Base-by-base conservation (phyloP, 306 rosid genomes). In the Abrus precatorius region DNA sequence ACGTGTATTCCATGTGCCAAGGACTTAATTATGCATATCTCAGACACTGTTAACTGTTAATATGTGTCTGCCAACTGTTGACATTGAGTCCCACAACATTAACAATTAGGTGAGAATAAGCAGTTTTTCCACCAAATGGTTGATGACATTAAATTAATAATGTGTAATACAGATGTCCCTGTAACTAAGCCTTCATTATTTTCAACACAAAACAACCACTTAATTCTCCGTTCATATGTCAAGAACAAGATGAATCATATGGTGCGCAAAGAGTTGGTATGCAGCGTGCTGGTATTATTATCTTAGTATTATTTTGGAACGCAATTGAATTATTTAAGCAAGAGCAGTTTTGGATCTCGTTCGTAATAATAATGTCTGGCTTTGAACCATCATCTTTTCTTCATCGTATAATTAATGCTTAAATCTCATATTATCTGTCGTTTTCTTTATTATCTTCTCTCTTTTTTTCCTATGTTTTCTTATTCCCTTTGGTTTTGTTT, bases 371-470 rank as follows among this genome's bases (percentile, higher is more conserved):
- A 14, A 34, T 75, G 84, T 67, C 62, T 44, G 6, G 71, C 79
- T 80, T 84, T 84, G 63, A 69, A 52, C 74, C 70, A 33, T 66
- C 69, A 69, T 28, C 28, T 79, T 66, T 50, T 75, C 50, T 69
- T 60, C 72, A 63, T 79, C 29, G 40, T 60, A 79, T 66, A 57
- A 65, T 55, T 66, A 77, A 53, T 40, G 36, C 63, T 28, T 43
- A 28, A 49, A 49, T 56, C 75, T 41, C 32, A 33, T 32, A 55
- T 66, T 47, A 55, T 13, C 13, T 47, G 14, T 33, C 50, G 9
- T 11, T 66, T 59, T 47, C 14, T 49, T 12, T 47, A 44, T 47
- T 30, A 44, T 20, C 29, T 61, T 33, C 41, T 36, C n/a, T 41
- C 33, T 30, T 5, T 52, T 6, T 6, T 64, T 0, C 40, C 6